Percentiles rank a stretch among this genome's conserved stretches.
Conservation (phyloP, 2,329 filamentous ascomycete species). For the Colletotrichum kahawae region DNA sequence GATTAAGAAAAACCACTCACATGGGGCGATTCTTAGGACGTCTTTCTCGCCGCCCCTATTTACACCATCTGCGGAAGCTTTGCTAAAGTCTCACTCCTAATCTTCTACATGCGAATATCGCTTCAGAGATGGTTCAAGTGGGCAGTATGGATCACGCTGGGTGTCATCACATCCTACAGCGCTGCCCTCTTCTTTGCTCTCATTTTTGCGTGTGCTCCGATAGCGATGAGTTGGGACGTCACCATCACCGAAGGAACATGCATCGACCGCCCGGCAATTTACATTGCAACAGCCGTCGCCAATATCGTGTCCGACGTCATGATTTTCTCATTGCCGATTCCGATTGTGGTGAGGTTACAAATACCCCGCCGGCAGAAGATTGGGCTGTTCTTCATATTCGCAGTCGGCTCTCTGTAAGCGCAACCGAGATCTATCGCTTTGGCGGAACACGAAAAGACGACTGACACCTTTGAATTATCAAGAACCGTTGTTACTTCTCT, state of each 20-base stretch:
- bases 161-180: constrained; percentile 35
- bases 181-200: constrained; percentile 38
- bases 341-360: constrained; percentile 48
- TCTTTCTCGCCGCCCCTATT: constrained; percentile 31
- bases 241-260: constrained; percentile 39
- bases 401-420: constrained; percentile 41
- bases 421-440: not conserved
- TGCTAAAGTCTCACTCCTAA: constrained; percentile 41
- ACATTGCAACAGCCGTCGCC: constrained; percentile 50
- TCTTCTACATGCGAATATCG: constrained; percentile 41
- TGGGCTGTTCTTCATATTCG: constrained; percentile 47
- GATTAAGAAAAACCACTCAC: not conserved
- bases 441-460: not conserved
- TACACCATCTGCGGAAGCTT: constrained; percentile 38
- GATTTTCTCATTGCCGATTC: constrained; percentile 50
- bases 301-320: constrained; percentile 54
- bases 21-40: constrained; percentile 21
- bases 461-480: constrained; percentile 11
- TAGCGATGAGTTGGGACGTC: constrained; percentile 36
- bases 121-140: constrained; percentile 37
- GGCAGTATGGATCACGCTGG: constrained; percentile 31
- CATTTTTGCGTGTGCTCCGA: constrained; percentile 41
- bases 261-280: constrained; percentile 49
- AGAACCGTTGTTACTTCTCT: constrained; percentile 38
- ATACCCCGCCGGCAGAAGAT: constrained; percentile 51